Base-by-base conservation (phyloP, 768 basidiomycete species). In the Boletus vermiculosoides region DNA sequence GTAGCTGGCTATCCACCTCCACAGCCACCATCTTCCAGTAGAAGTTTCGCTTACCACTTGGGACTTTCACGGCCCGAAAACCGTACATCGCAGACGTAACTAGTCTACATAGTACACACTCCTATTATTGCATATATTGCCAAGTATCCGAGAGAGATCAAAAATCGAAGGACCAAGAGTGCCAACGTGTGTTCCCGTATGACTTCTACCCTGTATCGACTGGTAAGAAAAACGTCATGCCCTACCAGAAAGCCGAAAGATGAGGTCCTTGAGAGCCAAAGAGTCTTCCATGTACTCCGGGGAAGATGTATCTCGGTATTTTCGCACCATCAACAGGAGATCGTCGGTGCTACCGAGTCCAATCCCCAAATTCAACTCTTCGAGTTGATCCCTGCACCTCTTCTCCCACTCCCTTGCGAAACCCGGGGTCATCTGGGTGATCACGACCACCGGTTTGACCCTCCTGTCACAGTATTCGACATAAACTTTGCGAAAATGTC, bases 401-500 rank as follows among this genome's bases (percentile, higher is more conserved):
- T 44, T 41, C 22, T 62, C 53, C 67, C 66, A 70, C 16, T 46
- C 49, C 18, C 13, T 34, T 23, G 46, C 60, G 7, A 58, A 59
- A 0, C 58, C 50, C 3, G 54, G 36, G 40, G 60, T 52, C 68
- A 68, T 70, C 28, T 65, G 66, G 30, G 66, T 68, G 13, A 68
- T 62, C 20, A 68, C 56, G 40, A 68, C 44, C 45, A 67, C 66
- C 11, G 68, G 67, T 48, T 55, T 67, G 47, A 65, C 66, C 52
- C 15, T 70, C 60, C 33, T 60, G 22, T 54, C 28, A 39, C 68
- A 68, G 40, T 67, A 68, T n/a, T 68, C 54, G 55, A 61, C 60
- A 37, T 65, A 68, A 23, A 68, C 60, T 37, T 59, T 65, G 63
- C 63, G 60, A 59, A 68, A 68, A 30, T 68, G 65, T 13, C 55